These are phyloP conservation scores for Phycomyces blakesleeanus DNA, from an alignment of 192 early-diverging fungal genomes.

Conservation along the genomic window DNA sequence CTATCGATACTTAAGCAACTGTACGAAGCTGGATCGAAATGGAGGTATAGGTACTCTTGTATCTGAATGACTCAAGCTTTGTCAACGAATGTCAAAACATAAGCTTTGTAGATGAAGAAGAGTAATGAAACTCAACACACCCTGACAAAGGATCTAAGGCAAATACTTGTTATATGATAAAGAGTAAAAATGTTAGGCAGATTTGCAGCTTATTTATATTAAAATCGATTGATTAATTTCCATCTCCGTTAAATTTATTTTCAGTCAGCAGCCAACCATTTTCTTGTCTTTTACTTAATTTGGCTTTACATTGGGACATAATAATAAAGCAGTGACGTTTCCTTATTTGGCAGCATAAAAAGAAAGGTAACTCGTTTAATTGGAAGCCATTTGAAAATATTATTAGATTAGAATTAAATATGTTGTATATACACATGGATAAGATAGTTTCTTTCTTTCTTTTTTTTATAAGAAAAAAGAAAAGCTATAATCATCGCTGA, in stretches of 20 bases:
- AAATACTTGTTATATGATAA: conserved; percentile 17
- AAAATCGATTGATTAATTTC: too few relatives aligned
- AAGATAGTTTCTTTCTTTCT: too few relatives aligned
- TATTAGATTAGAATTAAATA: too few relatives aligned
- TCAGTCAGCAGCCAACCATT: too few relatives aligned
- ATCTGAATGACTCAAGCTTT: conserved; percentile 28
- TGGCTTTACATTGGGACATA: too few relatives aligned
- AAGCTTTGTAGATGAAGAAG: background rate
- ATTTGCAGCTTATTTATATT: background rate
- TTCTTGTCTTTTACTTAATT: too few relatives aligned
- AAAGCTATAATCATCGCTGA: background rate
- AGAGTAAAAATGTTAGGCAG: background rate
- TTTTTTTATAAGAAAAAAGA: too few relatives aligned
- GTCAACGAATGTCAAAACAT: conserved; percentile 14
- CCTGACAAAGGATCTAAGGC: conserved; percentile 26
- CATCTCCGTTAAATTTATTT: too few relatives aligned
- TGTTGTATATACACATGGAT: too few relatives aligned
- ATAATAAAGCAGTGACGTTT: too few relatives aligned
- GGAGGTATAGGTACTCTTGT: conserved; percentile 24
- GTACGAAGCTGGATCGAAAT: conserved; percentile 8
- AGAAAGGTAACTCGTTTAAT: background rate
- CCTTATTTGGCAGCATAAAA: too few relatives aligned
- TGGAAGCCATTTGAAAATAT: background rate
- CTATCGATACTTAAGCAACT: background rate
- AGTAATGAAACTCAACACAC: background rate